phyloP scores from a whole-genome alignment of 345 rosid genomes.

The Ceriops decandra region DNA sequence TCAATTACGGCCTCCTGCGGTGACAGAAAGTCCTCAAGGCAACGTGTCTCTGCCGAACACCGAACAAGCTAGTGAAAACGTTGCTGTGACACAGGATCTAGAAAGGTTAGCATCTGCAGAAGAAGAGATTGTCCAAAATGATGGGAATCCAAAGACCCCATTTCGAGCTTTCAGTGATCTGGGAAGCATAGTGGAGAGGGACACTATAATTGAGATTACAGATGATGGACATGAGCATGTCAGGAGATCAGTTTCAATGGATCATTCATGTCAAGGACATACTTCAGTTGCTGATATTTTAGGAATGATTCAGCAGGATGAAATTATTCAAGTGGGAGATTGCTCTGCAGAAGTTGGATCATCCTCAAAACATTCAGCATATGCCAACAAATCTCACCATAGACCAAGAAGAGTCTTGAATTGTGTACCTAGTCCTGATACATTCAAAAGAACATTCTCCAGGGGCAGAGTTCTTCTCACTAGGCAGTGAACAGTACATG shows the following conservation, averaged over 20 bases:
- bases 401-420: constrained; percentile 27
- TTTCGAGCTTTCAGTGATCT: constrained; percentile 32
- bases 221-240: constrained; percentile 26
- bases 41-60: constrained; percentile 13
- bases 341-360: constrained; percentile 23
- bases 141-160: constrained; percentile 27
- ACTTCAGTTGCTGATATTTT: constrained; percentile 42
- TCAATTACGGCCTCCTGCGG: constrained; percentile 25
- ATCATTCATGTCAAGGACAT: constrained; percentile 41
- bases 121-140: constrained; percentile 15
- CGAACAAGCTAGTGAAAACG: constrained; percentile 14
- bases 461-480: constrained; percentile 48
- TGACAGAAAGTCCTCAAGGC: constrained; percentile 29
- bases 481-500: constrained; percentile 35
- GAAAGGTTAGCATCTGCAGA: constrained; percentile 15
- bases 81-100: not conserved
- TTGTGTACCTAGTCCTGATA: constrained; percentile 16
- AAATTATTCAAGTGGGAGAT: constrained; percentile 21
- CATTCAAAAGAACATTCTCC: constrained; percentile 59
- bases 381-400: constrained; percentile 23
- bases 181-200: constrained; percentile 34
- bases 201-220: constrained; percentile 35
- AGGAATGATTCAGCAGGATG: constrained; percentile 30
- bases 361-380: constrained; percentile 31
- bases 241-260: constrained; percentile 54